A percentile compares a stretch with the other conserved stretches of the same genome.
These are phyloP conservation scores for Syzygium malaccense DNA, from an alignment of 441 rosid genomes.

Conservation along the genomic window DNA sequence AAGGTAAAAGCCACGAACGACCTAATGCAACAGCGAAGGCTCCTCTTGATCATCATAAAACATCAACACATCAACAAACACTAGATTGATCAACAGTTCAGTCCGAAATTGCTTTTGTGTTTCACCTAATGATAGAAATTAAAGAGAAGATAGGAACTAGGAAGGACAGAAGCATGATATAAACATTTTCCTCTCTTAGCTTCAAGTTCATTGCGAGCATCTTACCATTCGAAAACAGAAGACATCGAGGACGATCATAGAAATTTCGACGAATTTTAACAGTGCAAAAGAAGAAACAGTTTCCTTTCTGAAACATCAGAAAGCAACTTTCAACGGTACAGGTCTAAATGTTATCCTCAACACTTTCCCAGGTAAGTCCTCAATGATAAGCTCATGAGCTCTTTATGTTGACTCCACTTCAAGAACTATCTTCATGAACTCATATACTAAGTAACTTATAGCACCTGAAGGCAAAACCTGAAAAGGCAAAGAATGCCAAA, in stretches of 20 bases:
- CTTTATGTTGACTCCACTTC: constrained; percentile 58
- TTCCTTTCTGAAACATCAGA: not conserved
- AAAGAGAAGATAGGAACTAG: not conserved
- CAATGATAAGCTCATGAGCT: not conserved
- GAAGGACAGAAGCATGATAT: not conserved
- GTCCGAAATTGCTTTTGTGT: not conserved
- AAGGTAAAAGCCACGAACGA: not conserved
- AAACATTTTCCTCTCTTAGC: not conserved
- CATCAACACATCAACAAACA: not conserved
- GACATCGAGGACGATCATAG: not conserved
- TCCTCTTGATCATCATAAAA: not conserved
- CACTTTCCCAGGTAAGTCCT: not conserved
- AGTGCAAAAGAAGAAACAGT: not conserved
- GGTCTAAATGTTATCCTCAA: not conserved
- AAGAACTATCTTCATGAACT: constrained; percentile 79
- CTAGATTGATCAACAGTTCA: not conserved
- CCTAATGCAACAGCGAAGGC: not conserved
- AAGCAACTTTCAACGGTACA: not conserved
- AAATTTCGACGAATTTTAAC: not conserved
- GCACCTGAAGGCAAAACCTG: constrained; percentile 93
- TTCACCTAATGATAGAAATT: not conserved
- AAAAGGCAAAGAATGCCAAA: not conserved
- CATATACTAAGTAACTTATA: constrained; percentile 80
- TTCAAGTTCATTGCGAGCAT: not conserved
- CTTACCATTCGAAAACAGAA: not conserved